Conservation (phyloP, 495 filamentous ascomycete genomes). For the Paragyromitra xinjiangensis region DNA sequence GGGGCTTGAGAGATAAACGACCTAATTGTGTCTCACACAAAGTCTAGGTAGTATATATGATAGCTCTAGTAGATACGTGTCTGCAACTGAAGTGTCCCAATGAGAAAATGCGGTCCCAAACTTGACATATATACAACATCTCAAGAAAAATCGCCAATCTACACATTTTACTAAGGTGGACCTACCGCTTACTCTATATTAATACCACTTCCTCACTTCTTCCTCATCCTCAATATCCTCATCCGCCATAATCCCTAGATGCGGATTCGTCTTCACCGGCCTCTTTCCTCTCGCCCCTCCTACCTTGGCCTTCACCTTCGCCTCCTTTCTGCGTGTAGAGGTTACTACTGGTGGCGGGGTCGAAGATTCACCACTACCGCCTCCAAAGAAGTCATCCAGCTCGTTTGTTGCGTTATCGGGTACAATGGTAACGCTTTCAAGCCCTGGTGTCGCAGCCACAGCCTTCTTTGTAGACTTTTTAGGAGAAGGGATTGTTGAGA, state of each 20-base stretch:
- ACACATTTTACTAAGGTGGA: background rate
- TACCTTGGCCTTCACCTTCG: background rate
- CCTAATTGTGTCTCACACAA: too few species aligned
- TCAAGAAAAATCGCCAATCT: background rate
- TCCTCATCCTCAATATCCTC: conserved; percentile 46
- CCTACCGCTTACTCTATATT: background rate
- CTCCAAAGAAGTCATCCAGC: conserved; percentile 54
- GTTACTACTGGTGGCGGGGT: background rate
- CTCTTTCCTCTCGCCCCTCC: conserved; percentile 59
- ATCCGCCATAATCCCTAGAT: conserved; percentile 23
- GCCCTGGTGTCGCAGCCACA: background rate
- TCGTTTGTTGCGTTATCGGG: conserved; percentile 1
- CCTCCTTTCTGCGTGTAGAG: background rate
- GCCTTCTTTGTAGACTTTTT: background rate
- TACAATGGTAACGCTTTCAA: conserved; percentile 41
- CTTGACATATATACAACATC: background rate
- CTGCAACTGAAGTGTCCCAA: too few species aligned
- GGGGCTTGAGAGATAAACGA: too few species aligned
- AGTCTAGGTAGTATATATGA: too few species aligned
- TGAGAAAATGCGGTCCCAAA: background rate
- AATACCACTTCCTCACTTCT: conserved; percentile 42
- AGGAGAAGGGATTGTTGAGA: background rate
- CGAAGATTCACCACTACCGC: background rate
- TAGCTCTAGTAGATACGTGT: too few species aligned
- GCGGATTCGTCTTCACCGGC: conserved; percentile 67